Evolutionary conservation across 768 basidiomycete genomes (phyloP).

Genomic region (Cyclocybe cylindracea): DNA sequence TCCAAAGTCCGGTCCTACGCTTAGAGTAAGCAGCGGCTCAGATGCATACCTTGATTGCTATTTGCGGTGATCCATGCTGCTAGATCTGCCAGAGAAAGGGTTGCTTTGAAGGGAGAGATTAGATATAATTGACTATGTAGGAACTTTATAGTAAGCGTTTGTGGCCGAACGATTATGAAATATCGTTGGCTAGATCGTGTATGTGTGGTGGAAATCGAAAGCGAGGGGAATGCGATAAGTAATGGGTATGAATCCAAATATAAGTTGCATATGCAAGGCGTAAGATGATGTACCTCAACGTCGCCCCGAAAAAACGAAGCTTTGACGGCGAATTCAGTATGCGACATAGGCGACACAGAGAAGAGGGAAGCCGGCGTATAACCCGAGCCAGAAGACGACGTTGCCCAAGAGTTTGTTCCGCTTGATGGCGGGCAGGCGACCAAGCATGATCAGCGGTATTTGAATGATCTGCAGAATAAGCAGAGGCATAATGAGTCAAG

Average conservation of each 20-base stretch:
- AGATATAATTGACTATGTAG: no score
- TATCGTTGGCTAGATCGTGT: not conserved
- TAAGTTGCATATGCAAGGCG: not conserved
- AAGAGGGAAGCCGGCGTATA: slow-evolving; percentile 91
- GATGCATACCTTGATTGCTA: no score
- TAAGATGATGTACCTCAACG: not conserved
- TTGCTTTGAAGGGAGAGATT: no score
- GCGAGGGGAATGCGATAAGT: no score
- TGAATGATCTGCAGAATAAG: slow-evolving; percentile 66
- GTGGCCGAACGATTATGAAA: no score
- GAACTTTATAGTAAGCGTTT: no score
- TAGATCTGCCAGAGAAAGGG: no score
- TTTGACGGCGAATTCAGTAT: slow-evolving; percentile 24
- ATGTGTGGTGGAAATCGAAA: not conserved
- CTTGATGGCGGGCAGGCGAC: slow-evolving; percentile 75
- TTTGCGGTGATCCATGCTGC: no score
- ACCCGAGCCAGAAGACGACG: slow-evolving; percentile 90
- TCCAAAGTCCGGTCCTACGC: slow-evolving; percentile 80
- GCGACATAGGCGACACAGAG: slow-evolving; percentile 74
- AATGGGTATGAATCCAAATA: no score
- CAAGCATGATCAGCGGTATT: slow-evolving; percentile 86
- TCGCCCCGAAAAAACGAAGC: not conserved
- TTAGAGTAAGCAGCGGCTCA: not conserved
- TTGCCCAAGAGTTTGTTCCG: slow-evolving; percentile 82
- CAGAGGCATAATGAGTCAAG: slow-evolving; percentile 1